These are phyloP conservation scores for Daldinia caldariorum DNA, from an alignment of 495 filamentous ascomycete species.

Conservation along the genomic window DNA sequence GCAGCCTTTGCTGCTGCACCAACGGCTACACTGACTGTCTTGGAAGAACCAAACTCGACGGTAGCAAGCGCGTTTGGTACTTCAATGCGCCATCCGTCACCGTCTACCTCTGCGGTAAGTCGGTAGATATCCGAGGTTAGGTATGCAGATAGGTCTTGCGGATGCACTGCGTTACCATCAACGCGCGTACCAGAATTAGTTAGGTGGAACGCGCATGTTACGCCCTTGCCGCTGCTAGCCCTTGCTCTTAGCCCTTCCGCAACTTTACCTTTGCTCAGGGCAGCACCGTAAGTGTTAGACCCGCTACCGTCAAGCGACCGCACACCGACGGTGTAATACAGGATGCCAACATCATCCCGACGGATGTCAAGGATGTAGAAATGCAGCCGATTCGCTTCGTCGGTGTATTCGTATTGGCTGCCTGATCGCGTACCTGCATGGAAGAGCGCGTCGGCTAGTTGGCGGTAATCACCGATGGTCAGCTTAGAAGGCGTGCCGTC, in stretches of 20 bases:
- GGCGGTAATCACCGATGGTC: conserved; percentile 54
- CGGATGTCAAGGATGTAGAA: conserved; percentile 52
- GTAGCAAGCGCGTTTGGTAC: conserved; percentile 49
- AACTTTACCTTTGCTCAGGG: conserved; percentile 42
- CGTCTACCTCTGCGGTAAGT: conserved; percentile 45
- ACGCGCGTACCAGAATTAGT: conserved; percentile 47
- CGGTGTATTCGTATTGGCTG: conserved; percentile 52
- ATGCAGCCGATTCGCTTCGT: conserved; percentile 51
- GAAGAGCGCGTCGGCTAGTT: conserved; percentile 55
- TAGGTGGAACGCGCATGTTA: conserved; percentile 49
- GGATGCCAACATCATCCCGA: conserved; percentile 48
- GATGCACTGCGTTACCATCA: conserved; percentile 37
- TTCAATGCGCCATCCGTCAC: conserved; percentile 51
- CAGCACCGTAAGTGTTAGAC: conserved; percentile 45
- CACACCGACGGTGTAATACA: conserved; percentile 52
- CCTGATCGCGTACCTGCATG: conserved; percentile 55
- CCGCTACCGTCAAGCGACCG: conserved; percentile 49
- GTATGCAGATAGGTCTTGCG: conserved; percentile 45
- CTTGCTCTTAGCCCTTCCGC: conserved; percentile 26
- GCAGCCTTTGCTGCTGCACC: conserved; percentile 39
- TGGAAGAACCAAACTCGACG: conserved; percentile 41
- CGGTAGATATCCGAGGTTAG: conserved; percentile 47
- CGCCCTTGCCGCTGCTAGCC: conserved; percentile 33
- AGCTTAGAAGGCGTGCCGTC: conserved; percentile 44
- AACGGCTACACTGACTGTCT: conserved; percentile 49